phyloP scores from a whole-genome alignment of 2,329 filamentous ascomycete species.

The Aureobasidium sp. region DNA sequence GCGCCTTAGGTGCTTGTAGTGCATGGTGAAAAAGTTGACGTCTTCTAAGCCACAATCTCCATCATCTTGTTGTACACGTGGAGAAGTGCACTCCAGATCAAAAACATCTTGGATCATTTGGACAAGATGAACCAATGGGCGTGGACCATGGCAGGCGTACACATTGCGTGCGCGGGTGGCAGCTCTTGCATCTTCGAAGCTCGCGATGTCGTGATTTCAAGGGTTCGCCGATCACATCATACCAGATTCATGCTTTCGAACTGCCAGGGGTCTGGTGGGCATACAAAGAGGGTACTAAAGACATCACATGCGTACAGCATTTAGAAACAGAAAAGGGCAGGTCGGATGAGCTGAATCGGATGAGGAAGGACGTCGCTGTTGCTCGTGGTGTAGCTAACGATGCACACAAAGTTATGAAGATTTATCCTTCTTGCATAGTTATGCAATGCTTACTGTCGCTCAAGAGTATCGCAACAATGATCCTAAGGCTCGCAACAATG shows the following conservation, averaged over 20 bases:
- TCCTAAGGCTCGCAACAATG: too few species aligned
- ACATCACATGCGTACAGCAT: background rate
- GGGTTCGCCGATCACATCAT: background rate
- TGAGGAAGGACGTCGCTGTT: background rate
- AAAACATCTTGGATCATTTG: background rate
- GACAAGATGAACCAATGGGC: background rate
- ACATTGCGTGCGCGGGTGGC: background rate
- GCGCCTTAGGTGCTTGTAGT: background rate
- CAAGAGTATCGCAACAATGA: too few species aligned
- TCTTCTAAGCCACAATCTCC: constrained; percentile 3
- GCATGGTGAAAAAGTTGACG: background rate
- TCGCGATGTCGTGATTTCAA: constrained; percentile 14
- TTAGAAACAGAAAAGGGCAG: background rate
- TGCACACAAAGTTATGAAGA: background rate
- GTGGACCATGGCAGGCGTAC: too few species aligned
- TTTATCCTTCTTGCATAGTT: background rate
- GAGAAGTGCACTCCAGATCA: background rate
- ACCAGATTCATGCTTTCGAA: background rate
- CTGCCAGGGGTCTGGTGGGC: background rate
- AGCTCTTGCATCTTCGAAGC: constrained; percentile 5
- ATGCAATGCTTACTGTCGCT: background rate
- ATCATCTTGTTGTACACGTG: background rate
- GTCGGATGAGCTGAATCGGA: background rate
- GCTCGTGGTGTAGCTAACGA: background rate
- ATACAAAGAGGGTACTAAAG: background rate